These are phyloP conservation scores for Neurospora africana DNA, from an alignment of 495 filamentous ascomycete genomes.

Conservation along the genomic window DNA sequence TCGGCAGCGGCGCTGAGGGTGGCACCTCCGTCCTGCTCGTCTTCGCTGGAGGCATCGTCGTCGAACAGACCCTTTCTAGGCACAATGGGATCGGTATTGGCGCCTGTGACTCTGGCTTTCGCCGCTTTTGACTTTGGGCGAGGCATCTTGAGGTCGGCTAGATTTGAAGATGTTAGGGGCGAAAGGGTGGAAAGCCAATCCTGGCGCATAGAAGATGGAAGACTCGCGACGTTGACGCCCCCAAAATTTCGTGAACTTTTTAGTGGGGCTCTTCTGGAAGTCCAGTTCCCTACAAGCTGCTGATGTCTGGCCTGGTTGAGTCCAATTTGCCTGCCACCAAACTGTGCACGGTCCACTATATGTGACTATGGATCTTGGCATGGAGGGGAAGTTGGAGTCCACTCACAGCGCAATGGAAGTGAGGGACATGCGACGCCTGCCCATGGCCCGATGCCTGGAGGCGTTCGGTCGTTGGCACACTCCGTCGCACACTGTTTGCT, in stretches of 20 bases:
- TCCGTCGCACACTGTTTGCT: not conserved
- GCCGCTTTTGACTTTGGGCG: slow-evolving; percentile 7
- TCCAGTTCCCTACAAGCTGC: not conserved
- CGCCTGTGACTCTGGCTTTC: not conserved
- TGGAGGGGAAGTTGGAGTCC: slow-evolving; percentile 1
- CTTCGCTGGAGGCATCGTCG: slow-evolving; percentile 32
- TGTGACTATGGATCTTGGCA: not conserved
- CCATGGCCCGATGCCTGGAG: not conserved
- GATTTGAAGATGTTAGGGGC: not conserved
- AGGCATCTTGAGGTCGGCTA: slow-evolving; percentile 7
- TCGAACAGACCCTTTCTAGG: slow-evolving; percentile 21
- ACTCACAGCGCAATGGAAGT: slow-evolving; percentile 1
- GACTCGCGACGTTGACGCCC: not conserved
- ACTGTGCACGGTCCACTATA: not conserved
- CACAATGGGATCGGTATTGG: not conserved
- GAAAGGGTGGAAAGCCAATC: not conserved
- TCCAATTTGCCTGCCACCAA: not conserved
- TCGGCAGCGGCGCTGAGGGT: slow-evolving; percentile 39
- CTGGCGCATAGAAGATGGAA: not conserved
- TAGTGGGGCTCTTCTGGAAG: slow-evolving; percentile 9
- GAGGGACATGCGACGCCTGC: slow-evolving; percentile 5
- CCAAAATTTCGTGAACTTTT: slow-evolving; percentile 11
- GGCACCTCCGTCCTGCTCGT: slow-evolving; percentile 46
- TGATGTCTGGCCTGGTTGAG: not conserved
- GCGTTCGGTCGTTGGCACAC: slow-evolving; percentile 9